phyloP scores from a whole-genome alignment of 2,329 filamentous ascomycete genomes.

The Fusarium coicis region DNA sequence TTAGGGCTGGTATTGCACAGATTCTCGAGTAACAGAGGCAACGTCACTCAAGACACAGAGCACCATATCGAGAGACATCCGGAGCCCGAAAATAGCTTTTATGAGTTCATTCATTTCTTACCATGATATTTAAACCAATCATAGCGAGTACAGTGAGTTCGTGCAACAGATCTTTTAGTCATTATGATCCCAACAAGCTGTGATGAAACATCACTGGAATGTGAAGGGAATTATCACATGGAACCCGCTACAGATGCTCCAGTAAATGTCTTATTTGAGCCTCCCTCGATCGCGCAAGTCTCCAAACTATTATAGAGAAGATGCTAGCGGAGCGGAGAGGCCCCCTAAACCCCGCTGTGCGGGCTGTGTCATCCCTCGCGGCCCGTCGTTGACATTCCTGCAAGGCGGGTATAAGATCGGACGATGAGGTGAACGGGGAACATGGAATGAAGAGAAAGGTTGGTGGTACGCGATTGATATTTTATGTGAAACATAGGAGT shows the following conservation, averaged over 20 bases:
- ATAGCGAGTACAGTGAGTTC: no score
- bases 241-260: background rate
- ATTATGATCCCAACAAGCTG: background rate
- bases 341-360: background rate
- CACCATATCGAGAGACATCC: background rate
- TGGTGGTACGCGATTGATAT: background rate
- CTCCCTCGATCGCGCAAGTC: constrained; percentile 13
- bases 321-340: background rate
- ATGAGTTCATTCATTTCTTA: background rate
- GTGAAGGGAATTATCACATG: background rate
- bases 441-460: background rate
- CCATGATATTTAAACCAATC: background rate
- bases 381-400: background rate
- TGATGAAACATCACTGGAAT: constrained; percentile 13
- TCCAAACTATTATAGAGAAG: background rate
- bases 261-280: constrained; percentile 10
- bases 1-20: background rate
- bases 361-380: background rate
- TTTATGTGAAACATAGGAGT: background rate
- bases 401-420: background rate
- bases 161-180: background rate
- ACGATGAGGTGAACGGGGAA: background rate
- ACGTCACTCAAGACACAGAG: background rate
- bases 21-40: background rate
- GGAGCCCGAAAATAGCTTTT: background rate